Evolutionary conservation across 2,329 filamentous ascomycete genomes (phyloP).

Genomic region (Lachnellula cervina): DNA sequence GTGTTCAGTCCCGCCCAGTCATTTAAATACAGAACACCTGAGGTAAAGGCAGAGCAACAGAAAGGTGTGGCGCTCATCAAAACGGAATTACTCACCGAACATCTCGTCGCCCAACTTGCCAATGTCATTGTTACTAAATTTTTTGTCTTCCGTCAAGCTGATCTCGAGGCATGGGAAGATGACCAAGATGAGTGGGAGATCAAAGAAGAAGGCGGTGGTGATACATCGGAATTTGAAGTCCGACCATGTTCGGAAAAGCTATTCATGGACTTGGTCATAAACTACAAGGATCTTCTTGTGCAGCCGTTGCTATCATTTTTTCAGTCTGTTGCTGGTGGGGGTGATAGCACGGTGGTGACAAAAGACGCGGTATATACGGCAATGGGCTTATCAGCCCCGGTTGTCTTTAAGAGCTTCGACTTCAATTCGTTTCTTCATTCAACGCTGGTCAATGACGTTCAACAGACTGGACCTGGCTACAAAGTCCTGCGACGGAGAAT

Average conservation of each 20-base stretch:
- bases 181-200: slow-evolving; percentile 95
- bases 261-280: slow-evolving; percentile 83
- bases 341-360: slow-evolving; percentile 61
- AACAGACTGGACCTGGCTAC: slow-evolving; percentile 56
- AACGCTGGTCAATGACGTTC: slow-evolving; percentile 74
- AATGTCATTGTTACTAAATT: slow-evolving; percentile 81
- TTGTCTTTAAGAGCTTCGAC: slow-evolving; percentile 70
- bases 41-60: slow-evolving; percentile 72
- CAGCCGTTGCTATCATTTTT: slow-evolving; percentile 81
- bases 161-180: slow-evolving; percentile 88
- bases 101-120: slow-evolving; percentile 75
- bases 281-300: slow-evolving; percentile 79
- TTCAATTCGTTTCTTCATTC: slow-evolving; percentile 75
- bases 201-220: slow-evolving; percentile 76
- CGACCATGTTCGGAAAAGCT: slow-evolving; percentile 90
- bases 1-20: slow-evolving; percentile 75
- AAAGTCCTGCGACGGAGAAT: slow-evolving; percentile 84
- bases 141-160: slow-evolving; percentile 78
- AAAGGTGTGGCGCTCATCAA: slow-evolving; percentile 67
- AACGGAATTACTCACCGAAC: slow-evolving; percentile 66
- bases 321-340: slow-evolving; percentile 64
- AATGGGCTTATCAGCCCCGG: slow-evolving; percentile 77
- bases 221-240: slow-evolving; percentile 88
- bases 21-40: slow-evolving; percentile 74
- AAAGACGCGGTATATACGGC: slow-evolving; percentile 96